phyloP scores from a whole-genome alignment of 73 alveolate species.

The Paramecium octaurelia region DNA sequence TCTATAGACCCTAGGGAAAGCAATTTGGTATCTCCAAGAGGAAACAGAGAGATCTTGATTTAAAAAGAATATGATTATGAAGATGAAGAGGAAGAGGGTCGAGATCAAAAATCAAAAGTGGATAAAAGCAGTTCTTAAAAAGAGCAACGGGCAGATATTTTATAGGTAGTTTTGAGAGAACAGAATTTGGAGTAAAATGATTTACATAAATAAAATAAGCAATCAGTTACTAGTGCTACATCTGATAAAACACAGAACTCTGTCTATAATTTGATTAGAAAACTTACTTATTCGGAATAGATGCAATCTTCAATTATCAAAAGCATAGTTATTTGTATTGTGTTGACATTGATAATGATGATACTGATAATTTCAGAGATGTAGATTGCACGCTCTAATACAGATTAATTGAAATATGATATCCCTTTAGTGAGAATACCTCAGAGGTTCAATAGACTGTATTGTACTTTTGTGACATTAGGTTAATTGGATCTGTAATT shows the following conservation, averaged over 20 bases:
- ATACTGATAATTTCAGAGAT: neutral
- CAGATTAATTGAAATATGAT: neutral
- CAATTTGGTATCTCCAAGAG: neutral
- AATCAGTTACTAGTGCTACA: constrained; percentile 1
- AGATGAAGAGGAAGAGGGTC: neutral
- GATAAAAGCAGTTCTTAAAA: neutral
- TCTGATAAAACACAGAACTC: neutral
- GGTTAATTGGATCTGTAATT: neutral
- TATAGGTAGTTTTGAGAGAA: neutral
- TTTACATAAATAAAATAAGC: neutral
- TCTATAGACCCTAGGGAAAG: neutral
- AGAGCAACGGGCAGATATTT: neutral
- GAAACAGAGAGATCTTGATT: neutral
- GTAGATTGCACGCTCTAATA: neutral
- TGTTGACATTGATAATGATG: neutral
- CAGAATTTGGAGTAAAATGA: neutral
- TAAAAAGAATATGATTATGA: neutral
- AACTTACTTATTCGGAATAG: neutral
- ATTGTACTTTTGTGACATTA: constrained; percentile 1
- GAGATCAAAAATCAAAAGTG: neutral
- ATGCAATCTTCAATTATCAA: neutral
- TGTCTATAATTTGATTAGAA: neutral
- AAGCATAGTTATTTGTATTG: neutral
- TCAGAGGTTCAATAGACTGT: neutral
- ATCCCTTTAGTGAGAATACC: neutral